Percentiles rank a stretch among this genome's conserved stretches.
These are phyloP conservation scores for Bauhinia variegata DNA, from an alignment of 306 rosid genomes.

Conservation along the genomic window DNA sequence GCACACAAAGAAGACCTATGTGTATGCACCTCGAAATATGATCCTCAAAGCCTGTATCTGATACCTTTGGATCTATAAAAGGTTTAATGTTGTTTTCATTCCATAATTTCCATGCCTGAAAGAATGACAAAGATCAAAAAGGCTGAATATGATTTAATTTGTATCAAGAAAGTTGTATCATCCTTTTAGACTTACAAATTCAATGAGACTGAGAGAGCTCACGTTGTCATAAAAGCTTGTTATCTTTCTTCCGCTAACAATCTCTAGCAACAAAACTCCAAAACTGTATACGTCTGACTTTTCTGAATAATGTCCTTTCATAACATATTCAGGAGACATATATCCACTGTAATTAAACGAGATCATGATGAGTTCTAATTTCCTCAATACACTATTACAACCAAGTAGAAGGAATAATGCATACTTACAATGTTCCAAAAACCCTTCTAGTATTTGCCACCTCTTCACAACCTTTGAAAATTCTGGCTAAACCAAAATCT, in stretches of 20 bases:
- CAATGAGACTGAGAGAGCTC: constrained; percentile 36
- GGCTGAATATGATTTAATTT: too few species aligned
- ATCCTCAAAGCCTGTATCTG: too few species aligned
- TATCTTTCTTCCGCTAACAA: constrained; percentile 44
- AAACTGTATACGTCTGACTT: constrained; percentile 42
- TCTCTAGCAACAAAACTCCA: constrained; percentile 41
- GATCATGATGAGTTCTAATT: background rate
- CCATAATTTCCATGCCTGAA: constrained; percentile 8
- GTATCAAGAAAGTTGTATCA: too few species aligned
- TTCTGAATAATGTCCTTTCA: constrained; percentile 42
- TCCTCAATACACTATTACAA: background rate
- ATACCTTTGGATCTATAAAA: too few species aligned
- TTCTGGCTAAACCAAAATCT: background rate
- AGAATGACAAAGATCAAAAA: too few species aligned
- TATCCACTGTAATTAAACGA: constrained; percentile 32
- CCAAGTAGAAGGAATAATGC: background rate
- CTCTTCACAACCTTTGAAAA: background rate
- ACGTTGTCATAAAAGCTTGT: constrained; percentile 40
- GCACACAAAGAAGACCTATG: too few species aligned
- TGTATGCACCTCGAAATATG: too few species aligned
- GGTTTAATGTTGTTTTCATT: background rate
- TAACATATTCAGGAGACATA: constrained; percentile 44
- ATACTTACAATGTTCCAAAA: background rate
- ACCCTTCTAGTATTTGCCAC: background rate
- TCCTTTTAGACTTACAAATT: constrained; percentile 31